Conservation (phyloP, 495 filamentous ascomycete genomes). For the Aspergillus egyptiacus region DNA sequence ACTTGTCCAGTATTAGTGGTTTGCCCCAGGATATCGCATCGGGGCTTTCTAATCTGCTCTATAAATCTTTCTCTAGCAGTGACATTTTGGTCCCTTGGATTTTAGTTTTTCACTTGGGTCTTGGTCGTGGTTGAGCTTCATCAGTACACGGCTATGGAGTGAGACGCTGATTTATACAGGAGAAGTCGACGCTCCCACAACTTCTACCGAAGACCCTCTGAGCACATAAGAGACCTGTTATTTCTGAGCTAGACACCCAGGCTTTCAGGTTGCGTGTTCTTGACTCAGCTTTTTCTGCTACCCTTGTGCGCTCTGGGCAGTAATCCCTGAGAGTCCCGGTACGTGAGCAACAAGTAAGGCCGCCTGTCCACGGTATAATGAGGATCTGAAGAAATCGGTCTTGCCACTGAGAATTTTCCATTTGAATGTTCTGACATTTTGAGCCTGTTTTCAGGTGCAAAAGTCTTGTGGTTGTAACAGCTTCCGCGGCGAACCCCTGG, state of each 20-base stretch:
- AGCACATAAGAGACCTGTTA: no score
- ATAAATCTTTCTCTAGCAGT: no score
- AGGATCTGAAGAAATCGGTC: background rate
- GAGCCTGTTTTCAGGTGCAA: conserved; percentile 3
- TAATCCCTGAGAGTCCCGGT: background rate
- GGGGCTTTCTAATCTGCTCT: background rate
- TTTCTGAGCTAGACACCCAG: no score
- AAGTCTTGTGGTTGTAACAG: conserved; percentile 17
- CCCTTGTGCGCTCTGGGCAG: background rate
- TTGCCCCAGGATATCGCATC: background rate
- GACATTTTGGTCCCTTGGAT: no score
- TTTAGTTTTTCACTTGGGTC: no score
- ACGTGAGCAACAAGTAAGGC: conserved; percentile 8
- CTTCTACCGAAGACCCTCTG: background rate
- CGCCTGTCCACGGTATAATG: background rate
- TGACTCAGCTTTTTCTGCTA: background rate
- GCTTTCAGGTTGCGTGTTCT: background rate
- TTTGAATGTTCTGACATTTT: background rate
- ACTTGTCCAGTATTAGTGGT: background rate
- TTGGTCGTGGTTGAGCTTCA: background rate
- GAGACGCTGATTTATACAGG: background rate
- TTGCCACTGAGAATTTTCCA: no score
- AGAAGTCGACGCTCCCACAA: background rate
- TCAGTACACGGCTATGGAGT: background rate
- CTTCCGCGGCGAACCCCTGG: conserved; percentile 20